Conservation (phyloP, 345 rosid genomes). For the Erysimum cheiranthoides region DNA sequence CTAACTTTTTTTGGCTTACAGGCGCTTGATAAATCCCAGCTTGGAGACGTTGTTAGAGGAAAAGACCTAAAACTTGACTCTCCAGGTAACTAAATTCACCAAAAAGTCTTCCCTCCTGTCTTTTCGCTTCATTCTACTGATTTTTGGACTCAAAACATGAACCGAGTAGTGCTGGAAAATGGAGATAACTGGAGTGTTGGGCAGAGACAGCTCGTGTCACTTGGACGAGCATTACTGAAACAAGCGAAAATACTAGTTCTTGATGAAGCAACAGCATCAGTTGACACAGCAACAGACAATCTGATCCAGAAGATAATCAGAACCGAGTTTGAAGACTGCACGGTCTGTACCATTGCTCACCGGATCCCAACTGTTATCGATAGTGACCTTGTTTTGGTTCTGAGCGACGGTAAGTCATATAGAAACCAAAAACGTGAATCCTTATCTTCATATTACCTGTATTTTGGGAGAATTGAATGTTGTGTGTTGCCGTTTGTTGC, state of each 20-base stretch:
- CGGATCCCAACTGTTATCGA: constrained; percentile 97
- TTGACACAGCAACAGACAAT: constrained; percentile 97
- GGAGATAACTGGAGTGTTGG: constrained; percentile 99
- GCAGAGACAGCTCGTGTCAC: constrained; percentile 91
- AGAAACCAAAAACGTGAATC: background rate
- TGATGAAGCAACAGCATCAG: constrained; percentile 99
- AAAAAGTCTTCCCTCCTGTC: background rate
- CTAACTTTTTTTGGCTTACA: constrained; percentile 40
- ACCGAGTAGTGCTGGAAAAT: constrained; percentile 76
- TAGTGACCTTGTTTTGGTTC: constrained; percentile 96
- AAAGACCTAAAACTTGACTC: constrained; percentile 91
- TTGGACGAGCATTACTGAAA: constrained; percentile 91
- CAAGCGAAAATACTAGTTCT: constrained; percentile 93
- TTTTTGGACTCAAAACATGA: constrained; percentile 21
- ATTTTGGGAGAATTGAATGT: constrained; percentile 3
- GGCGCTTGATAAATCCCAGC: constrained; percentile 98
- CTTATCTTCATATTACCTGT: background rate
- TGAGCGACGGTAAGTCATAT: constrained; percentile 76
- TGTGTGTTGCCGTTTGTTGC: constrained; percentile 39
- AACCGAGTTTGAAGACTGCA: constrained; percentile 87
- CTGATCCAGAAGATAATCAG: constrained; percentile 94
- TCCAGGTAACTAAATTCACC: constrained; percentile 60
- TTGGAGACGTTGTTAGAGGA: constrained; percentile 80
- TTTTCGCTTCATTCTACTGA: constrained; percentile 15
- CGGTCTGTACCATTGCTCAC: constrained; percentile 98